phyloP scores from a whole-genome alignment of 139 green algal genomes.

The Ulvella scutata region DNA sequence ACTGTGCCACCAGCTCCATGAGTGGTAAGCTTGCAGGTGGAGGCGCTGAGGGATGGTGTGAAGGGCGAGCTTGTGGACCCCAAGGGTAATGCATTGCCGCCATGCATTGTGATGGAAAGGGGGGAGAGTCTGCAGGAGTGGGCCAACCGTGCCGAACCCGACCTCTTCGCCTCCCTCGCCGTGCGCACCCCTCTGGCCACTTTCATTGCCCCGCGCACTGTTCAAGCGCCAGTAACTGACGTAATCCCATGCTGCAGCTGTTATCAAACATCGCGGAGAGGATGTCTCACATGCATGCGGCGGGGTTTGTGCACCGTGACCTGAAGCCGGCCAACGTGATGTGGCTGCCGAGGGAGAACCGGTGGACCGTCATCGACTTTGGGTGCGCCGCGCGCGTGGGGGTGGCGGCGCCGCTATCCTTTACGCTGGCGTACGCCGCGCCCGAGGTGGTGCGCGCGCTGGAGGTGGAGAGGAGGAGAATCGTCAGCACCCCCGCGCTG shows the following conservation, averaged over 20 bases:
- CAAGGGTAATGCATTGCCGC: neutral
- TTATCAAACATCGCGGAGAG: neutral
- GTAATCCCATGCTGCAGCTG: no score
- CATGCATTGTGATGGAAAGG: constrained; percentile 1
- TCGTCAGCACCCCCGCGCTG: neutral
- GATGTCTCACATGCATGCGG: neutral
- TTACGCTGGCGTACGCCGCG: neutral
- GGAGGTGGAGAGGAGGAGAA: neutral
- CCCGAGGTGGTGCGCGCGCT: neutral
- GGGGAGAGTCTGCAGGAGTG: neutral
- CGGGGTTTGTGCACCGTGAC: neutral
- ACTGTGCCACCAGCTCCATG: no score
- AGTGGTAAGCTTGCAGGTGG: no score
- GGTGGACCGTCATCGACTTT: constrained; percentile 2
- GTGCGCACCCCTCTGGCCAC: neutral
- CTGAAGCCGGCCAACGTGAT: constrained; percentile 5
- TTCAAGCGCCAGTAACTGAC: neutral
- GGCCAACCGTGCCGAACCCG: neutral
- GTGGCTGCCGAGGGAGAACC: neutral
- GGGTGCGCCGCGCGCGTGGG: neutral
- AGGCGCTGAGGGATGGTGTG: neutral
- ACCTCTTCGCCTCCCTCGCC: neutral
- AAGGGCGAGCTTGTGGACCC: neutral
- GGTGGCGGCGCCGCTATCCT: neutral
- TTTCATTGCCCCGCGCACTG: neutral